Evolutionary conservation across 768 basidiomycete species (phyloP), one percentile per base, ranked within the genome.

Genomic region (Scleroderma citrinum): DNA sequence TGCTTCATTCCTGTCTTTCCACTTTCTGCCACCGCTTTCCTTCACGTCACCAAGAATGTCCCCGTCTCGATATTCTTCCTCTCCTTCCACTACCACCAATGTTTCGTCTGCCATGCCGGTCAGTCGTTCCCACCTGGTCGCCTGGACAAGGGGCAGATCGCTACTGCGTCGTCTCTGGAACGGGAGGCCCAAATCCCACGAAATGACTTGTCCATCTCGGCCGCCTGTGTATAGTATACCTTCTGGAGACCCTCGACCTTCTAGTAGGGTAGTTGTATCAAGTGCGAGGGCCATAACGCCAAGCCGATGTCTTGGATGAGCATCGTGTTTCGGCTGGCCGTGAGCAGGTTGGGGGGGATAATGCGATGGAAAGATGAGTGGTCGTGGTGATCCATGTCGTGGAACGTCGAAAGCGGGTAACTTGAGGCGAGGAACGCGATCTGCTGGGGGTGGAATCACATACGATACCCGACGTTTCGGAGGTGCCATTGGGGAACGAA

Each of bases 141-240:
- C 52, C 47, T 60, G 63, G 51, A 46, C 52, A 11, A 63, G 62
- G 35, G 59, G 57, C 8, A 42, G 56, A 37, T 51, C 35, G 19
- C 49, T 16, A 6, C 26, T 49, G 69, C 78, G 64, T 63, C 82
- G 63, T 32, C 59, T 58, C 46, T 66, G 68, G 76, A 84, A 81
- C 8, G 78, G 70, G 10, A 92, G 71, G 4, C 76, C 80, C 21
- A 94, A 73, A 60, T 96, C 93, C 89, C 92, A 94, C 8, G 85
- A 81, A 34, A 93, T 83, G 40, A 95, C 74, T 37, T 92, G 72
- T 0, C 93, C 93, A 69, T 96, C 93, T 49, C 93, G 73, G 20
- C 91, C 92, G 23, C 85, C 92, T 2, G 90, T 83, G 63, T 96
- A 96, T 2, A 96, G 69, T 36, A 96, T 93, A 5, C 93, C 93